These are phyloP conservation scores for Blepharisma stoltei DNA, from an alignment of 73 alveolate genomes.

Conservation along the genomic window DNA sequence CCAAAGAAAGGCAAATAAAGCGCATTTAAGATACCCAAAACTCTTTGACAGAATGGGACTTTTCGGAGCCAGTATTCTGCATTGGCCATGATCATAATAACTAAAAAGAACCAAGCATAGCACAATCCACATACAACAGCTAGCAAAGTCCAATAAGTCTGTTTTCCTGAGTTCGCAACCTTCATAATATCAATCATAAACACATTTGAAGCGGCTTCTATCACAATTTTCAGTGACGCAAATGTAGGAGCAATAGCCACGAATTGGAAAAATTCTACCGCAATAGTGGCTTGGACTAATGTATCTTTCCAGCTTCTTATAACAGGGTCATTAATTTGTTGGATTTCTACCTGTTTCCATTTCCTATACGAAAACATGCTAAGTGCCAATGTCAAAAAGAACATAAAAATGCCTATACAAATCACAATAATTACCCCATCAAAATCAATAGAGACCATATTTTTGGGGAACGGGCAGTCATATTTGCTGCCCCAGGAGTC, in stretches of 20 bases:
- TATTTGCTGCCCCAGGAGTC: not conserved
- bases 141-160: constrained; percentile 12
- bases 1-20: constrained; percentile 29
- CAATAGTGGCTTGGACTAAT: constrained; percentile 3
- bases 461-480: constrained; percentile 21
- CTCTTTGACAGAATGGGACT: not conserved
- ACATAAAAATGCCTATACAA: not conserved
- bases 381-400: not conserved
- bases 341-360: constrained; percentile 14
- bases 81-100: constrained; percentile 19
- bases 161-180: not conserved
- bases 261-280: constrained; percentile 26
- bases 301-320: constrained; percentile 16
- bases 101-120: constrained; percentile 10
- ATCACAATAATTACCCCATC: not conserved
- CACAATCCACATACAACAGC: not conserved
- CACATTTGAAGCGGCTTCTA: constrained; percentile 15
- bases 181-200: constrained; percentile 18
- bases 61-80: constrained; percentile 23
- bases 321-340: not conserved
- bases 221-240: not conserved
- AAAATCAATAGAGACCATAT: not conserved
- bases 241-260: constrained; percentile 21
- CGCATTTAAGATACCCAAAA: not conserved
- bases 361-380: constrained; percentile 6